These are phyloP conservation scores for Dothideomycetidae sp. DNA, from an alignment of 2,329 filamentous ascomycete species.

Conservation along the genomic window DNA sequence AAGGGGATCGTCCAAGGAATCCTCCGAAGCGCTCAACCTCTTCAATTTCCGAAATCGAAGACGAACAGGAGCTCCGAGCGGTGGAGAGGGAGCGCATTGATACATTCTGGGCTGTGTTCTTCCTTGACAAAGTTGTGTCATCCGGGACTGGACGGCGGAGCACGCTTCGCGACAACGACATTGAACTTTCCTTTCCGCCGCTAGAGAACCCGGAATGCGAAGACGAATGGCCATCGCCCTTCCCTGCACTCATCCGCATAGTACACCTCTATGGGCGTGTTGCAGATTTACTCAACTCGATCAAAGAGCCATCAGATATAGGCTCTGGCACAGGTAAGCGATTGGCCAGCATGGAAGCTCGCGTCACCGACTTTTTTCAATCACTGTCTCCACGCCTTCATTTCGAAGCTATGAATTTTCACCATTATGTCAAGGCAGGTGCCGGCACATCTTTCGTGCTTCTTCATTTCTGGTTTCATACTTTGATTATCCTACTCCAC, in stretches of 20 bases:
- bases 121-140: conserved; percentile 75
- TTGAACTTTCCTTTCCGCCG: conserved; percentile 58
- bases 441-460: conserved; percentile 80
- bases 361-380: conserved; percentile 62
- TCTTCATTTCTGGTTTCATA: conserved; percentile 80
- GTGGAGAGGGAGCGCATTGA: conserved; percentile 72
- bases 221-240: conserved; percentile 61
- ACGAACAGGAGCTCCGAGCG: conserved; percentile 44
- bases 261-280: conserved; percentile 76
- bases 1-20: conserved; percentile 7
- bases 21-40: conserved; percentile 27
- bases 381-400: conserved; percentile 59
- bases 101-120: conserved; percentile 82
- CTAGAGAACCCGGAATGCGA: conserved; percentile 37
- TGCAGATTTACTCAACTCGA: conserved; percentile 71
- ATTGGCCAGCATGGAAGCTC: conserved; percentile 63
- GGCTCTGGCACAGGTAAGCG: conserved; percentile 59
- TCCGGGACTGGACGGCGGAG: conserved; percentile 75
- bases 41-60: conserved; percentile 14
- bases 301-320: conserved; percentile 58
- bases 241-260: conserved; percentile 67
- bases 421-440: conserved; percentile 64
- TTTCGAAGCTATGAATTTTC: conserved; percentile 77
- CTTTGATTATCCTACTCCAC: conserved; percentile 69
- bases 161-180: conserved; percentile 70